Evolutionary conservation across 1,139 yeast genomes (phyloP).

Genomic region (Neolecta irregularis): DNA sequence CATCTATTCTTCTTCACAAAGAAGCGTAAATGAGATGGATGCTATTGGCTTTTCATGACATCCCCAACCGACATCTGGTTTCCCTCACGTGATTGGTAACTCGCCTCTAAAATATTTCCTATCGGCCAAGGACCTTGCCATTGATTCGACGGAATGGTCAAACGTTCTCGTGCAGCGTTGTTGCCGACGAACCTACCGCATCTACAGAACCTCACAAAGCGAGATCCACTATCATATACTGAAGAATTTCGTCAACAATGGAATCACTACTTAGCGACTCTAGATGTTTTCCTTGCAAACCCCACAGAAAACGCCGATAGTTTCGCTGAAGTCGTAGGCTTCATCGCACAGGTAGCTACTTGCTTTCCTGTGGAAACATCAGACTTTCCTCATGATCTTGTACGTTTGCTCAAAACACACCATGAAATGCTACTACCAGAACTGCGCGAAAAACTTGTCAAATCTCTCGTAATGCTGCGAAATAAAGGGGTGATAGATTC

Average conservation of each 20-base stretch:
- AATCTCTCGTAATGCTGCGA: conserved; percentile 74
- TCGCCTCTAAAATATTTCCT: no score
- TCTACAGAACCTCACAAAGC: conserved; percentile 75
- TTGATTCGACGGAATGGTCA: no score
- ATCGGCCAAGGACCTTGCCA: no score
- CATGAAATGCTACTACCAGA: conserved; percentile 74
- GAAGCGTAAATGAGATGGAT: no score
- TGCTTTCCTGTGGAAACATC: conserved; percentile 84
- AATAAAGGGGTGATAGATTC: conserved; percentile 72
- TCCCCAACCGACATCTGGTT: no score
- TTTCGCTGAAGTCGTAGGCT: conserved; percentile 73
- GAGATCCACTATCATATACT: conserved; percentile 82
- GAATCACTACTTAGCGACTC: conserved; percentile 75
- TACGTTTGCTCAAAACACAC: conserved; percentile 49
- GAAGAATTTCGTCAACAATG: conserved; percentile 90
- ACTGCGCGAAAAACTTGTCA: conserved; percentile 79
- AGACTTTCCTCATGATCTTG: conserved; percentile 66
- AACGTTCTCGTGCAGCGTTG: conserved; percentile 78
- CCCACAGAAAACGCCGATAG: conserved; percentile 36
- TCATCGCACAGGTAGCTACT: conserved; percentile 77
- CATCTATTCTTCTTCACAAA: no score
- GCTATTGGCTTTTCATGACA: no score
- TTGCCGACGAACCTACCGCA: conserved; percentile 83
- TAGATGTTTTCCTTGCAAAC: conserved; percentile 68
- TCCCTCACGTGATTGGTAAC: no score